Base-by-base conservation (phyloP, 2,329 filamentous ascomycete genomes). In the Monosporascus sp. region DNA sequence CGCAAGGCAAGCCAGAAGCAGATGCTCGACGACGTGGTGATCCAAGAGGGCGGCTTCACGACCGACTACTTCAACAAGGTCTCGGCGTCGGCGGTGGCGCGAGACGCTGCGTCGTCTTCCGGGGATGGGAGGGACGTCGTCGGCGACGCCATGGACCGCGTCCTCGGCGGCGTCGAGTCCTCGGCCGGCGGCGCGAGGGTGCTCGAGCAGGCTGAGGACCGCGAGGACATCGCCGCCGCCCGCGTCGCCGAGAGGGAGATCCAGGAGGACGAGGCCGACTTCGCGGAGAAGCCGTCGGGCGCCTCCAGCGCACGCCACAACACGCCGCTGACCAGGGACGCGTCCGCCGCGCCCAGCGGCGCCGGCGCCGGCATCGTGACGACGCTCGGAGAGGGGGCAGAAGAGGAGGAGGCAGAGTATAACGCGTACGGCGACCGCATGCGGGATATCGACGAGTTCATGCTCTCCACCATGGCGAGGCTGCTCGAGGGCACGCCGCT, bases 1-100 rank as follows among this genome's bases (percentile, higher is more conserved):
- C 89, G 93, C 58, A 97, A 97, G 67, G 91, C 91, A 14, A 95
- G 94, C 51, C 94, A 99, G 71, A 99, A 99, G 75, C 89, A 95
- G 63, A 91, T 99, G 83, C 81, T 99, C 0, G 94, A 99, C 64
- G 94, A 99, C 59, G 91, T 99, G 7, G 92, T 99, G 53, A 99
- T 99, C 61, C 95, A 99, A 67, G 94, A 97, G 68, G 94, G 94
- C 58, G 91, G 93, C 60, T 99, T 99, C 69, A 99, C 93, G 0
- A 99, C 94, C 0, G 94, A 99, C 65, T 92, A 96, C 69, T 93
- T 96, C 72, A 91, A 91, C 63, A 91, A 87, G 63, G 77, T 89
- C 44, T 75, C 81, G 2, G 85, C 87, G 14, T 26, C 62, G 77
- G 89, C 44, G 43, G 75, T 81, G 2, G 85, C 87, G 49, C 79